Percentiles rank a stretch among this genome's conserved stretches.
Conservation (phyloP, 495 filamentous ascomycete species). For the Amniculicola lignicola region DNA sequence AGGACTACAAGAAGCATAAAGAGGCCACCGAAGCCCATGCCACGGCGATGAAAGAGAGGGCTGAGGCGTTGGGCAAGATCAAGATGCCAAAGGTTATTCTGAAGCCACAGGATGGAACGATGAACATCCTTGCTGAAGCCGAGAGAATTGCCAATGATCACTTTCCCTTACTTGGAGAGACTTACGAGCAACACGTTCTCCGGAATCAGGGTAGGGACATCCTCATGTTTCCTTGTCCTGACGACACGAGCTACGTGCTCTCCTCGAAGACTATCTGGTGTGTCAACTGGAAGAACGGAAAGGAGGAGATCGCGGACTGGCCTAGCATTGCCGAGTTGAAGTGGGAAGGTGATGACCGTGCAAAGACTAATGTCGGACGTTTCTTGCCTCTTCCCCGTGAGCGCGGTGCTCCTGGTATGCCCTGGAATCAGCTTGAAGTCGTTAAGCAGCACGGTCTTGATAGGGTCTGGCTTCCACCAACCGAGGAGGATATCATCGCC, state of each 20-base stretch:
- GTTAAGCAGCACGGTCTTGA: constrained; percentile 20
- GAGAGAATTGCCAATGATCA: too few relatives aligned
- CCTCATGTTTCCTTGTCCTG: too few relatives aligned
- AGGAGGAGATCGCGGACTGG: constrained; percentile 31
- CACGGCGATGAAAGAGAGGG: too few relatives aligned
- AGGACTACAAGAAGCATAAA: constrained; percentile 19
- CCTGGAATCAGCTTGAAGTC: constrained; percentile 24
- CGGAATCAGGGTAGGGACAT: too few relatives aligned
- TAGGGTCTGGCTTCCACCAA: constrained; percentile 16
- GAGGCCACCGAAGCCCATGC: too few relatives aligned
- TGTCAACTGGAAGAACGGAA: constrained; percentile 21
- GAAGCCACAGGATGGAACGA: too few relatives aligned
- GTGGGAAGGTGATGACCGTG: constrained; percentile 35
- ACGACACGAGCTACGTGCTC: too few relatives aligned
- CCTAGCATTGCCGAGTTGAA: constrained; percentile 29
- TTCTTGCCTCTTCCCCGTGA: constrained; percentile 32
- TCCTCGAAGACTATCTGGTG: constrained; percentile 37
- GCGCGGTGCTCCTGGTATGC: constrained; percentile 21
- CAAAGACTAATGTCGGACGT: constrained; percentile 27
- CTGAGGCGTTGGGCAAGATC: too few relatives aligned
- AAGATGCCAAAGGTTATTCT: too few relatives aligned
- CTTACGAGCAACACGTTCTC: too few relatives aligned
- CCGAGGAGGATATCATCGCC: constrained; percentile 28
- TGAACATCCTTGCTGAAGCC: too few relatives aligned
- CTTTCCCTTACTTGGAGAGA: too few relatives aligned